Base-by-base conservation (phyloP, 495 filamentous ascomycete species). In the Chaetomidium leptoderma region DNA sequence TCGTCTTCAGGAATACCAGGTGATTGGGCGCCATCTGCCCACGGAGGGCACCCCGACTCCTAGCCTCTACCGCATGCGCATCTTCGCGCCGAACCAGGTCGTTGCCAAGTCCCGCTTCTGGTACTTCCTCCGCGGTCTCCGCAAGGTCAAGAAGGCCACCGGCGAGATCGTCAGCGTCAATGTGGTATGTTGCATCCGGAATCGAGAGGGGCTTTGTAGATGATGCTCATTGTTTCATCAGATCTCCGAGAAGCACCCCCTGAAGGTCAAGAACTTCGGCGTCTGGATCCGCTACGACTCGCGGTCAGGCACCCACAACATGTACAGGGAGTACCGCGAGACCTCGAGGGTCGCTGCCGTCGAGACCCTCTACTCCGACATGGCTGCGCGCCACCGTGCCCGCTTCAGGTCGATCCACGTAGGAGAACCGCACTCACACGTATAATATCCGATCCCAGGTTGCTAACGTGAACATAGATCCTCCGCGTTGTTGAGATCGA, bases 311-410 rank as follows among this genome's bases (percentile, higher is more conserved):
- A 98, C 95, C 66, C 93, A 98, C 89, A 98, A 98, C 86, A 98
- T 98, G 93, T 98, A 98, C 90, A 97, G 97, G 84, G 93, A 98
- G 83, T 97, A 97, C 86, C 88, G 93, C 74, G 93, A 97, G 84
- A 89, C 96, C 82, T 91, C 89, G 72, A 84, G 93, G 75, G 88
- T 85, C 62, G 92, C 91, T 60, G 93, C 93, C 61, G 93, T 98
- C 61, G 90, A 97, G 79, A 81, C 91, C 64, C 86, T 98, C 74
- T 98, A 98, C 85, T 89, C 95, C 80, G 93, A 98, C 78, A 97
- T 98, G 95, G 89, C 93, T 70, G 92, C 95, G 74, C 88, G 95
- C 71, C 93, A 98, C 82, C 89, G 93, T 76, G 85, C 93, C 67
- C 90, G 93, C 66, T 98, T 97, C 83, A 85, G 95, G 76, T 96